Evolutionary conservation across 495 filamentous ascomycete species (phyloP), one percentile per base, ranked within the genome.

Genomic region (Penicillium silybi): DNA sequence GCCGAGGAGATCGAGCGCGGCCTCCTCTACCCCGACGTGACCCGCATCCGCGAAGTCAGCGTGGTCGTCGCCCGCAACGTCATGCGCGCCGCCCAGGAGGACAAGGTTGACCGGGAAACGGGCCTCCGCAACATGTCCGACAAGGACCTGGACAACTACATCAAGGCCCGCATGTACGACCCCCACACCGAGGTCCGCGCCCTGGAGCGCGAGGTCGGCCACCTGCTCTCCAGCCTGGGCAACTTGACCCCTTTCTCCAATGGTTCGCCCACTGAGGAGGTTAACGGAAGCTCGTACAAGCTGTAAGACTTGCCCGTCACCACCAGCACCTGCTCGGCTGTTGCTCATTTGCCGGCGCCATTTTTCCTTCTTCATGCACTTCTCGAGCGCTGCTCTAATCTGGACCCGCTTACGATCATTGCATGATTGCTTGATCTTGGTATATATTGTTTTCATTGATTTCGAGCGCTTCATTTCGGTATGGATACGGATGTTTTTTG

Each of bases 1-100:
- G 79, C 80, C 16, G 84, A 88, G 45, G 93, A 98, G 72, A 72
- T 89, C 57, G 83, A 85, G 46, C 83, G 85, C 61, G 88, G 85
- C 40, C 84, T 91, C 64, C 84, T 98, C 60, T 98, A 98, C 73
- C 93, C 93, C n/a, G 86, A 88, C 65, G 85, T 98, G 65, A 83
- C 85, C 60, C 87, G 93, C 40, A 95, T 98, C 54, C 82, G 93
- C 25, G 87, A 96, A 22, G 92, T 96, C 57, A 90, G 84, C 68
- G 81, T 96, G 44, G 72, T 88, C 34, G 92, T 98, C 29, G 86
- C 92, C 16, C 85, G 90, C 25, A 87, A 89, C 64, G 93, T 98
- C 53, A 97, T 98, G 79, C 90, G 91, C 62, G 85, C 88, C 17
- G 90, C 93, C 9, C 87, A 95, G 66, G 76, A 82, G 46, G 85